Evolutionary conservation across 148 eudicot species (phyloP).

Genomic region (Rhododendron vialii): DNA sequence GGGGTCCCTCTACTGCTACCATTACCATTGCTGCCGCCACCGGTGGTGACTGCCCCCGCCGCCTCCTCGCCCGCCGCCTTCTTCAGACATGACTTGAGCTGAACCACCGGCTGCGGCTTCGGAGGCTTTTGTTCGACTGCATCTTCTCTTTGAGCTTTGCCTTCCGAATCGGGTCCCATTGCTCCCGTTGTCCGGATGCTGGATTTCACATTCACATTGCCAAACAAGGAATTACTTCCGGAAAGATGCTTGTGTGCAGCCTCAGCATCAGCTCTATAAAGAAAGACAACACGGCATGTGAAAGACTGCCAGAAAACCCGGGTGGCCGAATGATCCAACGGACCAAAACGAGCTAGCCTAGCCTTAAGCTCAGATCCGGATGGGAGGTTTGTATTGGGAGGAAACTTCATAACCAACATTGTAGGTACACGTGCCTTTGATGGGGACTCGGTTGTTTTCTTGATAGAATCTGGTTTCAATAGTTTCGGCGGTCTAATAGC

Average conservation of each 20-base stretch:
- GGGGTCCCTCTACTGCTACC: not conserved
- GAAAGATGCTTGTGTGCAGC: slow-evolving; percentile 45
- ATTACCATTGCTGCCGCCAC: slow-evolving; percentile 7
- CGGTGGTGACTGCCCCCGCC: slow-evolving; percentile 11
- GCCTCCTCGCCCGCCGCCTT: slow-evolving; percentile 54
- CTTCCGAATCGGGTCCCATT: slow-evolving; percentile 25
- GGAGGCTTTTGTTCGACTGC: slow-evolving; percentile 12
- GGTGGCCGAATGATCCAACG: slow-evolving; percentile 51
- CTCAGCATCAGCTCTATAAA: slow-evolving; percentile 50
- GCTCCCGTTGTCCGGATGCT: slow-evolving; percentile 21
- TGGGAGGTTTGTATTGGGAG: slow-evolving; percentile 55
- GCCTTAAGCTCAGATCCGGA: slow-evolving; percentile 72
- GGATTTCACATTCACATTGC: slow-evolving; percentile 53
- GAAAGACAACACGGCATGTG: slow-evolving; percentile 64
- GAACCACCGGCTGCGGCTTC: slow-evolving; percentile 16
- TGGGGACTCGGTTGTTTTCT: slow-evolving; percentile 24
- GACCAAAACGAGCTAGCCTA: slow-evolving; percentile 80
- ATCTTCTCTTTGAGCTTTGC: slow-evolving; percentile 30
- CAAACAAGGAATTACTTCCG: slow-evolving; percentile 42
- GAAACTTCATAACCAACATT: slow-evolving; percentile 72
- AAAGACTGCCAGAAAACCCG: slow-evolving; percentile 65
- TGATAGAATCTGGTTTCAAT: slow-evolving; percentile 25
- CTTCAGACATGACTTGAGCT: slow-evolving; percentile 72
- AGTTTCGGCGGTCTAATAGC: slow-evolving; percentile 22
- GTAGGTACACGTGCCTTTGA: slow-evolving; percentile 51